These are phyloP conservation scores for Penicillium dipodomyicola DNA, from an alignment of 495 filamentous ascomycete species.

Conservation along the genomic window DNA sequence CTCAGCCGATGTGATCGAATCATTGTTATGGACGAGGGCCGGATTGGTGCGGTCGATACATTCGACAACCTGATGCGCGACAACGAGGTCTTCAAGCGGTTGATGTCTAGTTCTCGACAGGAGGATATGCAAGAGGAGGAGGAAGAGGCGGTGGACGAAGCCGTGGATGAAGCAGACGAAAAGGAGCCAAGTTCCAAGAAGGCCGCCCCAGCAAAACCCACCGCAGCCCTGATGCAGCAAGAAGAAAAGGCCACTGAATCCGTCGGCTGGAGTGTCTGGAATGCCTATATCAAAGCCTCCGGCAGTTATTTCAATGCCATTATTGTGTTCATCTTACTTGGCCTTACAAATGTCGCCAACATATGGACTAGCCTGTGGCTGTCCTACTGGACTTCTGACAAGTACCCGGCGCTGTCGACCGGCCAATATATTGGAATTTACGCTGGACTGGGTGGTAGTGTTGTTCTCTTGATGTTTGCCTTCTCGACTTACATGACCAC, in stretches of 20 bases:
- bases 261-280: slow-evolving; percentile 81
- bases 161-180: slow-evolving; percentile 50
- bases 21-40: slow-evolving; percentile 85
- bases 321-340: slow-evolving; percentile 61
- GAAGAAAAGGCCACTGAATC: slow-evolving; percentile 83
- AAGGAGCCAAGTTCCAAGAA: slow-evolving; percentile 46
- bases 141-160: slow-evolving; percentile 41
- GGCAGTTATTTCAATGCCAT: slow-evolving; percentile 71
- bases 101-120: slow-evolving; percentile 80
- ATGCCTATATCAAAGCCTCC: slow-evolving; percentile 74
- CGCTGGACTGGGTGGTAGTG: slow-evolving; percentile 66
- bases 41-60: slow-evolving; percentile 78
- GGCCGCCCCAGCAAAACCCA: slow-evolving; percentile 55
- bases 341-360: slow-evolving; percentile 74
- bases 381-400: slow-evolving; percentile 83
- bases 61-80: slow-evolving; percentile 80
- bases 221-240: slow-evolving; percentile 75
- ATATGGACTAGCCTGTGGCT: slow-evolving; percentile 90
- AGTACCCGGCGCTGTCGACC: slow-evolving; percentile 50
- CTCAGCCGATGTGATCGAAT: slow-evolving; percentile 86
- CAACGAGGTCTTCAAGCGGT: slow-evolving; percentile 67
- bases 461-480: slow-evolving; percentile 77
- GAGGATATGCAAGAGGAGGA: slow-evolving; percentile 59
- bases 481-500: slow-evolving; percentile 65
- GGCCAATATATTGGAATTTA: slow-evolving; percentile 86